Conservation (phyloP, 495 filamentous ascomycete genomes). For the Amorphotheca resinae region DNA sequence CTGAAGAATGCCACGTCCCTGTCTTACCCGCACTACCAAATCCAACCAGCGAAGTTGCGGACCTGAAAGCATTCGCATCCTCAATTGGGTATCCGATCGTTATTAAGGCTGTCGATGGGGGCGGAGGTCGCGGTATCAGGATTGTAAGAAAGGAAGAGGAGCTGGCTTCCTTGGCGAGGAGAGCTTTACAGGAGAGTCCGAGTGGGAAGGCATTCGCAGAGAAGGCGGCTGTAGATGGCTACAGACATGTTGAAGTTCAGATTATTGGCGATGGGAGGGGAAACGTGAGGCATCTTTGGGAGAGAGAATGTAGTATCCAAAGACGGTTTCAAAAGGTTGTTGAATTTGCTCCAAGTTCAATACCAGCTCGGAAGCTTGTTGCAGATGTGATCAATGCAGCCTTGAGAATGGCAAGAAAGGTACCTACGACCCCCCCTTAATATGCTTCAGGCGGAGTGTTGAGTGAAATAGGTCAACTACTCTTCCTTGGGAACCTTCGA, state of each 20-base stretch:
- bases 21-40: slow-evolving; percentile 35
- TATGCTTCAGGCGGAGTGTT: slow-evolving; percentile 18
- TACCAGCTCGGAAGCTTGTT: slow-evolving; percentile 20
- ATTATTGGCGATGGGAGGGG: slow-evolving; percentile 43
- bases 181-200: slow-evolving; percentile 26
- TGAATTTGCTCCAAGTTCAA: slow-evolving; percentile 26
- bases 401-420: slow-evolving; percentile 35
- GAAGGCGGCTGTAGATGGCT: slow-evolving; percentile 34
- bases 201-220: slow-evolving; percentile 17
- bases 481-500: slow-evolving; percentile 47
- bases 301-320: slow-evolving; percentile 49
- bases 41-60: slow-evolving; percentile 28
- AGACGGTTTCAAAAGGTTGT: slow-evolving; percentile 46
- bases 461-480: slow-evolving; percentile 34
- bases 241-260: slow-evolving; percentile 45
- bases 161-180: slow-evolving; percentile 28
- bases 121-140: slow-evolving; percentile 39
- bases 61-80: slow-evolving; percentile 31
- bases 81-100: slow-evolving; percentile 42
- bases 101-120: slow-evolving; percentile 43
- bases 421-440: too few relatives aligned
- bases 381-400: slow-evolving; percentile 29
- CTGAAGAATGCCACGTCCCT: slow-evolving; percentile 40
- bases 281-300: slow-evolving; percentile 41
- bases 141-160: slow-evolving; percentile 30